Percentiles rank a stretch among this genome's conserved stretches.
phyloP scores from a whole-genome alignment of 106 monocot species.

The Triglochin maritima region DNA sequence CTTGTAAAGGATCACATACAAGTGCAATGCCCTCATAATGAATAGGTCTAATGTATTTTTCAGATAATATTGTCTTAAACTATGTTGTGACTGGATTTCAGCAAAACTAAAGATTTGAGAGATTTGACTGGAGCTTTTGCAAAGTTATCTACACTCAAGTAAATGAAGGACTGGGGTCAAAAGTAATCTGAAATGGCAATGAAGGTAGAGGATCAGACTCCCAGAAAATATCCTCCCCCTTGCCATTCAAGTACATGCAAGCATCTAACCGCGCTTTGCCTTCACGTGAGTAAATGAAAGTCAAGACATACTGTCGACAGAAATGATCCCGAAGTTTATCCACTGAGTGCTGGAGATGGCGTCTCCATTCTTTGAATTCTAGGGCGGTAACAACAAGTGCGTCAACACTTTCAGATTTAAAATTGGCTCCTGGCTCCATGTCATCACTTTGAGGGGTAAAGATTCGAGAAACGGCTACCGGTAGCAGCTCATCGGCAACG shows the following conservation, averaged over 20 bases:
- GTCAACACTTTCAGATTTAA: constrained; percentile 20
- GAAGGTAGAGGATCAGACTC: constrained; percentile 76
- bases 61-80: too few relatives aligned
- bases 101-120: too few relatives aligned
- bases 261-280: constrained; percentile 85
- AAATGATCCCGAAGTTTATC: constrained; percentile 93
- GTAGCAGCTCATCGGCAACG: constrained; percentile 81
- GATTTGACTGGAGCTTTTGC: too few relatives aligned
- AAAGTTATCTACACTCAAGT: too few relatives aligned
- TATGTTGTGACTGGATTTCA: too few relatives aligned
- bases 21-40: too few relatives aligned
- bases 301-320: constrained; percentile 85
- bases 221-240: constrained; percentile 75
- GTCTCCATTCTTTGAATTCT: constrained; percentile 82
- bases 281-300: constrained; percentile 83
- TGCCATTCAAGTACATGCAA: constrained; percentile 64
- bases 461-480: constrained; percentile 53
- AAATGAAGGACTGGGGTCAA: background rate
- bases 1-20: too few relatives aligned
- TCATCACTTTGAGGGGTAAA: constrained; percentile 36
- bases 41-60: too few relatives aligned
- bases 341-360: constrained; percentile 65
- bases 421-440: constrained; percentile 27
- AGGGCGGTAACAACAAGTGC: constrained; percentile 19
- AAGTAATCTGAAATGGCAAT: constrained; percentile 67